Conservation (phyloP, 148 eudicot species). For the Rhododendron vialii region DNA sequence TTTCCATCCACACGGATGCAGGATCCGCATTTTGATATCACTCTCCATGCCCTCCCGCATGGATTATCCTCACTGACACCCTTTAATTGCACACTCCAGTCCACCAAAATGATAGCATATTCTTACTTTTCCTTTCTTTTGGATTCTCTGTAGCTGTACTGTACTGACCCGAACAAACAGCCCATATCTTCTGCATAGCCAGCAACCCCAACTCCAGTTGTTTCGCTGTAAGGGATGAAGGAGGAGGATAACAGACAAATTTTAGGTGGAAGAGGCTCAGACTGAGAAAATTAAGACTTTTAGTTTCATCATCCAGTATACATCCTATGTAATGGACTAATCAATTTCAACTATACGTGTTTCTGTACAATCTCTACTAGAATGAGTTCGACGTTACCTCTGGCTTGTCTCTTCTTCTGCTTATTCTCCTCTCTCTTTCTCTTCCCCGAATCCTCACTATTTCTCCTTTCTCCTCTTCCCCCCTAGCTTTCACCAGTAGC, state of each 20-base stretch:
- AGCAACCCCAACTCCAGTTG: conserved; percentile 2
- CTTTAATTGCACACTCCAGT: conserved; percentile 20
- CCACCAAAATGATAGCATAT: conserved; percentile 9
- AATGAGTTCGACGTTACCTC: not conserved
- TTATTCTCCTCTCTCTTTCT: not conserved
- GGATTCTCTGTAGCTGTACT: not conserved
- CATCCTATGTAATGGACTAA: not conserved
- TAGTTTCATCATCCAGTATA: not conserved
- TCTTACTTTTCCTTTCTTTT: not conserved
- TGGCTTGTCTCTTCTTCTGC: not conserved
- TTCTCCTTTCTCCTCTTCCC: not conserved
- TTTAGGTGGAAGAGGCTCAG: not conserved
- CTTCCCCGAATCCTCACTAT: not conserved
- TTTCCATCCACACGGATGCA: conserved; percentile 27
- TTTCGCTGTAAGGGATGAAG: not conserved
- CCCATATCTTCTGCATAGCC: conserved; percentile 24
- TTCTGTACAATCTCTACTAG: not conserved
- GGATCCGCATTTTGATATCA: conserved; percentile 20
- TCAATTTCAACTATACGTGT: not conserved
- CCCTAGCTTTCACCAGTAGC: not conserved
- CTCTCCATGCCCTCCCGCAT: conserved; percentile 42
- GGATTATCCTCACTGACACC: conserved; percentile 32
- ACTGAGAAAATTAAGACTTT: not conserved
- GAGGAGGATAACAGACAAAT: not conserved
- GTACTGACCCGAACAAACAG: not conserved